Percentiles rank a stretch among this genome's conserved stretches.
Evolutionary conservation across 345 rosid species (phyloP).

Genomic region (Linum usitatissimum): DNA sequence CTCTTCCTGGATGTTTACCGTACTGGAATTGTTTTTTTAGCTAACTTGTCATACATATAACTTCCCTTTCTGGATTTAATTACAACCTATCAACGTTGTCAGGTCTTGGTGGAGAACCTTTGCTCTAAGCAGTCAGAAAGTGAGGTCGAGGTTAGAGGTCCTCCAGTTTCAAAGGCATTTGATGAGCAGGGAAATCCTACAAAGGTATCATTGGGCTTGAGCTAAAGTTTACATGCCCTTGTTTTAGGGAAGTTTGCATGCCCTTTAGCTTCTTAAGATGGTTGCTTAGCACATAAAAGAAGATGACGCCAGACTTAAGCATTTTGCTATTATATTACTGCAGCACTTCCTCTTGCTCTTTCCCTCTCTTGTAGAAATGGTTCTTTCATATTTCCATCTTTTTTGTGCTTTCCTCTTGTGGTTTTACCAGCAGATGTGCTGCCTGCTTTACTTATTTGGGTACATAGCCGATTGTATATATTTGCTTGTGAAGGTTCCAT

Average conservation of each 20-base stretch:
- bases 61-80: not conserved
- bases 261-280: not conserved
- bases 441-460: conserved; percentile 1
- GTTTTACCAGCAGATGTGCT: not conserved
- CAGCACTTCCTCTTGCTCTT: not conserved
- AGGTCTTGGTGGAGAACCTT: conserved; percentile 60
- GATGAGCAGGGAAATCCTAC: conserved; percentile 81
- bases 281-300: not conserved
- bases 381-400: not conserved
- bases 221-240: not conserved
- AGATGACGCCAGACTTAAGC: not conserved
- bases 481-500: conserved; percentile 3
- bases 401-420: too few species aligned
- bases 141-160: conserved; percentile 86
- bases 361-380: not conserved
- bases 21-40: not conserved
- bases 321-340: not conserved
- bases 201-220: conserved; percentile 51
- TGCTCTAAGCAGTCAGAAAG: conserved; percentile 58
- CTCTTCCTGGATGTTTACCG: too few species aligned
- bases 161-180: conserved; percentile 88
- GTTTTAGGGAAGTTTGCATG: not conserved
- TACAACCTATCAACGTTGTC: conserved; percentile 15
- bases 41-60: not conserved
- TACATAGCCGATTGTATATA: not conserved